Evolutionary conservation across 352 stramenopile genomes (phyloP).

Genomic region (Phytophthora hibernalis): DNA sequence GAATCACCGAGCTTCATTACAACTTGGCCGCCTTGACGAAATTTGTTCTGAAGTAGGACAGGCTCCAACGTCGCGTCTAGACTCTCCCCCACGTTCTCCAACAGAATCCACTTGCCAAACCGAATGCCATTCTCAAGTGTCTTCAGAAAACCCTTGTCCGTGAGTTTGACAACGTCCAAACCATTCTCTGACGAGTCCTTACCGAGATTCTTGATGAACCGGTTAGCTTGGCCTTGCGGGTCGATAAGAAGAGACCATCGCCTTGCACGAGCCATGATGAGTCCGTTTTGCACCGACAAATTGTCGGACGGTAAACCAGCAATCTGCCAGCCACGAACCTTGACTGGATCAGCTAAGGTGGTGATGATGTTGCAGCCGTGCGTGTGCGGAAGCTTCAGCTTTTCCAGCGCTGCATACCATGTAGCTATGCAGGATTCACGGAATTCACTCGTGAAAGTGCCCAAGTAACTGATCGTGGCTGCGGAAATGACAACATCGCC

Average conservation of each 20-base stretch:
- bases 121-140: conserved; percentile 92
- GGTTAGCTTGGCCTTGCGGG: conserved; percentile 93
- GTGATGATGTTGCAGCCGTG: conserved; percentile 86
- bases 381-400: conserved; percentile 83
- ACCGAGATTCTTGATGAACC: conserved; percentile 94
- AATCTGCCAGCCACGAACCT: conserved; percentile 92
- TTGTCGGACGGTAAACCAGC: conserved; percentile 91
- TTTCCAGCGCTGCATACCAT: conserved; percentile 85
- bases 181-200: conserved; percentile 88
- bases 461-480: conserved; percentile 93
- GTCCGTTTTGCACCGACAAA: conserved; percentile 93
- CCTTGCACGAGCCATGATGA: conserved; percentile 92
- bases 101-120: conserved; percentile 93
- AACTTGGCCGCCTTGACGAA: conserved; percentile 92
- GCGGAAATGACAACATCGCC: conserved; percentile 93
- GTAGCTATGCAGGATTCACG: conserved; percentile 81
- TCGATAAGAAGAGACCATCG: conserved; percentile 94
- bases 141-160: conserved; percentile 84
- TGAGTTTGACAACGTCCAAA: conserved; percentile 86
- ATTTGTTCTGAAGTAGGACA: conserved; percentile 92
- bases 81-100: conserved; percentile 89
- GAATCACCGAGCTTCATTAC: conserved; percentile 95
- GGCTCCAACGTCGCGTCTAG: conserved; percentile 92
- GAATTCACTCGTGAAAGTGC: conserved; percentile 94
- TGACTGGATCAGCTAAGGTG: conserved; percentile 92